Base-by-base conservation (phyloP, 2,329 filamentous ascomycete genomes). In the Mycosphaerelloides madeirae region DNA sequence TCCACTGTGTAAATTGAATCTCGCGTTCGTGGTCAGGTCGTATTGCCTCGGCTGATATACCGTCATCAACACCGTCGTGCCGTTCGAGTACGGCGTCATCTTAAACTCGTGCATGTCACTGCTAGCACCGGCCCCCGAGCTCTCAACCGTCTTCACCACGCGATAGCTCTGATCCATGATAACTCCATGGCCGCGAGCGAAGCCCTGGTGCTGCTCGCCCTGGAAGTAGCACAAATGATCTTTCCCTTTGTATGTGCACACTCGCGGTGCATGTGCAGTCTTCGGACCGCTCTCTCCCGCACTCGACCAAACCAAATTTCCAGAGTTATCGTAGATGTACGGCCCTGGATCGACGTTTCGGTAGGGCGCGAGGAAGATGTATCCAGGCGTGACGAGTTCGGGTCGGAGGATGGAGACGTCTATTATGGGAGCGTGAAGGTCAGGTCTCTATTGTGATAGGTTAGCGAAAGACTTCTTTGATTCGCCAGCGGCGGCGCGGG, bases 71-170 rank as follows among this genome's bases (percentile, higher is more conserved):
- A 57, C 66, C 35, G 64, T 66, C 8, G 58, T 65, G 28, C 73
- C 72, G 32, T 66, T 57, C 12, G 61, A 59, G 39, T 68, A 64
- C 22, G 70, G 67, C 37, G 74, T 68, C 29, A 71, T 63, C 46
- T 62, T 66, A 55, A 76, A 76, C 47, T 77, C 74, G 54, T 77
- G 74, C 72, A 76, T 75, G 54, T 77, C 74, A 54, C 66, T 68
- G 18, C 67, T 67, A n/a, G 66, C 63, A 35, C 65, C 63, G 29
- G 63, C 62, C 31, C 65, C 63, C 22, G 59, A 57, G 49, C 58
- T 62, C 35, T 67, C 61, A 18, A 77, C 66, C 3, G 70, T 74
- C 53, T 68, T 67, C 34, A 75, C 72, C 32, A 73, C 68, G 31
- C 69, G 64, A 53, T 77, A 76, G 34, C 65, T 64, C 41, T 68